A percentile compares a stretch with the other conserved stretches of the same genome.
Evolutionary conservation across 2,329 filamentous ascomycete genomes (phyloP).

Genomic region (Pseudocercospora vitis): DNA sequence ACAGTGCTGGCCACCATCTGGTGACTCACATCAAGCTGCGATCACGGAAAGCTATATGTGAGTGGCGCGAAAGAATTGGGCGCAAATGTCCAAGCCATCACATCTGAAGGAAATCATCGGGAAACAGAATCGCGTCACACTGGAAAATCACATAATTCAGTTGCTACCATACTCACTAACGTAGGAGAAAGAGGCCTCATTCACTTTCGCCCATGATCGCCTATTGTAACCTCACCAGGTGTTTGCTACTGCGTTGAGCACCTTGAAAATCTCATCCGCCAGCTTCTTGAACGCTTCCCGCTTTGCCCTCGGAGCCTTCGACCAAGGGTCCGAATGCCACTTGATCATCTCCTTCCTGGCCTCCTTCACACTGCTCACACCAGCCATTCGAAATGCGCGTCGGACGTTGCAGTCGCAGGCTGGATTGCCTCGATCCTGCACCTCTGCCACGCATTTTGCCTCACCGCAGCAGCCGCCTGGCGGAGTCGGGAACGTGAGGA

Average conservation of each 20-base stretch:
- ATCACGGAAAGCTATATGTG: no score
- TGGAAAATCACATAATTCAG: no score
- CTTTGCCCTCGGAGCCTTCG: not conserved
- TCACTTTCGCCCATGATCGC: no score
- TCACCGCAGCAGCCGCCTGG: not conserved
- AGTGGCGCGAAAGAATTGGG: no score
- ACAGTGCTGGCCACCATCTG: no score
- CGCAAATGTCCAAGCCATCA: no score
- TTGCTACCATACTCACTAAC: no score
- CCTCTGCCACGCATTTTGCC: not conserved
- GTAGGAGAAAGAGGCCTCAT: no score
- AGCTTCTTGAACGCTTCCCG: constrained; percentile 13
- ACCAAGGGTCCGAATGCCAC: constrained; percentile 18
- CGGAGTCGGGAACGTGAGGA: not conserved
- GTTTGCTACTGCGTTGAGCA: constrained; percentile 8
- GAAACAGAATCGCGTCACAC: no score
- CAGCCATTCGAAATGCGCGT: not conserved
- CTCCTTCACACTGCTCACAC: not conserved
- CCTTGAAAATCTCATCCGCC: constrained; percentile 20
- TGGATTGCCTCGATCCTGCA: not conserved
- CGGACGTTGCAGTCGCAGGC: not conserved
- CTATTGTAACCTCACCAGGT: not conserved
- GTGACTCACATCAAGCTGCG: no score
- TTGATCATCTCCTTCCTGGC: not conserved
- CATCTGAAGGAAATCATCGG: no score